A percentile compares a stretch with the other conserved stretches of the same genome.
phyloP scores from a whole-genome alignment of 2,329 filamentous ascomycete genomes.

The Aschersonia sp. region DNA sequence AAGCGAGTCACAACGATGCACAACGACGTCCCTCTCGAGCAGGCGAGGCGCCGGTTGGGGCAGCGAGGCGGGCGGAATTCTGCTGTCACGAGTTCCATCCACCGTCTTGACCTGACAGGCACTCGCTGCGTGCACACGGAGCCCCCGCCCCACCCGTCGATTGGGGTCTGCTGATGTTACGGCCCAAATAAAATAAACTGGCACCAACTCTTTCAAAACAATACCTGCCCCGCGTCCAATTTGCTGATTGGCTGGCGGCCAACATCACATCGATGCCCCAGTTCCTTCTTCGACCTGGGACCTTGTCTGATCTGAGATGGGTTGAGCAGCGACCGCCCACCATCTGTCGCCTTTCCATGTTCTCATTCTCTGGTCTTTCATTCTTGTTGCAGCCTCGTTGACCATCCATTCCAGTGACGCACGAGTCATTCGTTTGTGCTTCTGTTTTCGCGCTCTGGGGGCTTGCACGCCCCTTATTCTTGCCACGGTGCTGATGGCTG shows the following conservation, averaged over 20 bases:
- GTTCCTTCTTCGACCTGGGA: slow-evolving; percentile 9
- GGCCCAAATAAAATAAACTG: slow-evolving; percentile 13
- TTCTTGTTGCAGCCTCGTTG: slow-evolving; percentile 11
- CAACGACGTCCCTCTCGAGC: no score
- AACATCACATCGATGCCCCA: slow-evolving; percentile 19
- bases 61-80: no score
- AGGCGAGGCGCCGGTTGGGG: no score
- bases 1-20: no score
- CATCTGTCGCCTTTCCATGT: slow-evolving; percentile 5
- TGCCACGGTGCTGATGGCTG: no score
- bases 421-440: slow-evolving; percentile 15
- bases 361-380: slow-evolving; percentile 7
- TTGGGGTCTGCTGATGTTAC: not conserved
- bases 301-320: slow-evolving; percentile 16
- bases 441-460: no score
- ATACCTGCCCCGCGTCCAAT: slow-evolving; percentile 18
- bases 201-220: slow-evolving; percentile 19
- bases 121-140: no score
- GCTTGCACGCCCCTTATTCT: no score
- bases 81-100: no score
- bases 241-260: slow-evolving; percentile 23
- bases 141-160: not conserved
- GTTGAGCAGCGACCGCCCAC: slow-evolving; percentile 9
- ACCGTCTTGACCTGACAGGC: no score
- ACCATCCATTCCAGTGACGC: slow-evolving; percentile 14